Evolutionary conservation across 345 rosid genomes (phyloP).

Genomic region (Eucalyptus brandiana): DNA sequence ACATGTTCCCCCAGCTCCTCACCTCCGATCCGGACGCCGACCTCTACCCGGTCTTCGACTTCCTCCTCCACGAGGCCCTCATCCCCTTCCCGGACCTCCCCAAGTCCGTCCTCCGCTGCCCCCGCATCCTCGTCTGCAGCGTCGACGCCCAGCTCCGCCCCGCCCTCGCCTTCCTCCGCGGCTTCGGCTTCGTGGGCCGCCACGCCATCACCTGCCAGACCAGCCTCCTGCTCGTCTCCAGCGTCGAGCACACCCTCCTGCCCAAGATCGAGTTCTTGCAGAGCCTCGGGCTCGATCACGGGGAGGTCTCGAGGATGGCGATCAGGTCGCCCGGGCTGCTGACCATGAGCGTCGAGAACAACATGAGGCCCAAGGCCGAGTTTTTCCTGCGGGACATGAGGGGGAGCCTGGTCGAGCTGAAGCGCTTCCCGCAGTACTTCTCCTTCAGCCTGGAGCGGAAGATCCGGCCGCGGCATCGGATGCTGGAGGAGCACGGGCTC

Average conservation of each 20-base stretch:
- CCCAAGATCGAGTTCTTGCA: constrained; percentile 48
- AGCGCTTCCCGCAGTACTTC: constrained; percentile 80
- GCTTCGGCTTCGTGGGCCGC: constrained; percentile 46
- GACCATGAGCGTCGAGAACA: constrained; percentile 60
- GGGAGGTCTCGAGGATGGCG: constrained; percentile 56
- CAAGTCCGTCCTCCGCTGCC: constrained; percentile 56
- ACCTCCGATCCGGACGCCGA: constrained; percentile 46
- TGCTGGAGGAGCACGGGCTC: constrained; percentile 45
- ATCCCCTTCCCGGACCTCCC: constrained; percentile 36
- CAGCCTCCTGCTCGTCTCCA: constrained; percentile 50
- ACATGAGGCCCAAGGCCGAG: constrained; percentile 53
- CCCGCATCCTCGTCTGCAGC: constrained; percentile 43
- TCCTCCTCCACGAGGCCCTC: constrained; percentile 48
- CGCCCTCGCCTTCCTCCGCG: constrained; percentile 24
- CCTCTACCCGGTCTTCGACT: constrained; percentile 44
- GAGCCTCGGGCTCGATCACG: constrained; percentile 31
- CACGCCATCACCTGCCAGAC: constrained; percentile 32
- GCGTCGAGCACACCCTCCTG: constrained; percentile 39
- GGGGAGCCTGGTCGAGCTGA: constrained; percentile 49
- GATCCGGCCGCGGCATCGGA: constrained; percentile 69
- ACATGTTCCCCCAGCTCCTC: constrained; percentile 64
- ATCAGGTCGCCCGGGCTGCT: constrained; percentile 67
- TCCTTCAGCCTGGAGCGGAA: constrained; percentile 80
- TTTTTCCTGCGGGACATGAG: constrained; percentile 54
- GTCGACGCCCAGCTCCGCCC: constrained; percentile 55